These are phyloP conservation scores for Backusella liffmaniae DNA, from an alignment of 192 early-diverging fungal species.

Conservation along the genomic window DNA sequence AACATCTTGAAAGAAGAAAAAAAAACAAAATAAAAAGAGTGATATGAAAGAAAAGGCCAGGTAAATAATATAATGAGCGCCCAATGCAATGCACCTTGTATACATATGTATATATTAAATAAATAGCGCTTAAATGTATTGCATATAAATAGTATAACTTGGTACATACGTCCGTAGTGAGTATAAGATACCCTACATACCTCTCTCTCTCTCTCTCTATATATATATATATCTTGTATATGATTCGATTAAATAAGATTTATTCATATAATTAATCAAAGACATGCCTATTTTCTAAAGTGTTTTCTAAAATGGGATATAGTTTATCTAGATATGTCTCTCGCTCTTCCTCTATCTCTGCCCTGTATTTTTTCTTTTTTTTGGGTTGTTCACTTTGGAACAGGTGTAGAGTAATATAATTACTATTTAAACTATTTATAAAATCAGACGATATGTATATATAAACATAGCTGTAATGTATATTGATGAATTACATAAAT, in stretches of 20 bases:
- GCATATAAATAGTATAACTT: not conserved
- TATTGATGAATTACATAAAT: not conserved
- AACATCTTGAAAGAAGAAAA: too few relatives aligned
- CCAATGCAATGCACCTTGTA: not conserved
- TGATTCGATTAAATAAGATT: not conserved
- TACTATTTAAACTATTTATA: too few relatives aligned
- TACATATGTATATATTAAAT: not conserved
- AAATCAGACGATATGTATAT: not conserved
- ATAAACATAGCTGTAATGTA: not conserved
- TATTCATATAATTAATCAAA: not conserved
- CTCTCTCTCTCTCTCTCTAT: not conserved
- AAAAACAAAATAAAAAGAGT: too few relatives aligned
- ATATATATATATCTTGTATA: too few relatives aligned
- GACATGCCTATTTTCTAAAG: too few relatives aligned
- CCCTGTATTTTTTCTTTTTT: too few relatives aligned
- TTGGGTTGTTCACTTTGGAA: too few relatives aligned
- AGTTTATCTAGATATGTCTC: too few relatives aligned
- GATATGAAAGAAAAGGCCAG: not conserved
- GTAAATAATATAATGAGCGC: not conserved
- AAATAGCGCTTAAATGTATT: not conserved
- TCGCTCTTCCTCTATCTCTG: too few relatives aligned
- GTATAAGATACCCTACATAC: not conserved
- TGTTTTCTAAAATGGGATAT: too few relatives aligned
- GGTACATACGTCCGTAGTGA: not conserved
- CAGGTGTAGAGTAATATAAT: too few relatives aligned